Base-by-base conservation (phyloP, 331 rosid species). In the Pyrus hybrid region DNA sequence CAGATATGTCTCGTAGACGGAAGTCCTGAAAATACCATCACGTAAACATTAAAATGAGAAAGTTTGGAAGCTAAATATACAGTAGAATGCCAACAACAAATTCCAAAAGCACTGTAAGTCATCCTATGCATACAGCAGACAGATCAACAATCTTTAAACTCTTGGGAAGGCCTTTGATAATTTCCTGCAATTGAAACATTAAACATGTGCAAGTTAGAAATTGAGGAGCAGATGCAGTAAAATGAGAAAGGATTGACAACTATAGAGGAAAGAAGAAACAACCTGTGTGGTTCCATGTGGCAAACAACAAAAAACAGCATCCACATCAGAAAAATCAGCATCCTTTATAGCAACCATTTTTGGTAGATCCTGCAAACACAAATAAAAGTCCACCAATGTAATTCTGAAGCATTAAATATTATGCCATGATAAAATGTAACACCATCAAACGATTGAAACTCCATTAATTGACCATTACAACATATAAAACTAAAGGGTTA, bases 201-300 rank as follows among this genome's bases (percentile, higher is more conserved):
- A 57, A 60, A 32, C 6, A 47, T 11, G 23, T 6, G 21, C 70
- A 61, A 20, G 51, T 73, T 35, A 25, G 16, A 26, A 60, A 45
- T n/a, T 41, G 12, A 73, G 41, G 60, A 43, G 16, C 29, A 37
- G 6, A 54, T 29, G 54, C 76, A 75, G 63, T 37, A 37, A 71
- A 17, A 71, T 26, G 14, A 61, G 45, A 29, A 58, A 32, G 60
- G 67, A 86, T 64, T 47, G 74, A 77, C 20, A 67, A 41, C 78
- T n/a, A 43, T 57, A 71, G 33, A 68, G 70, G 70, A 65, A 29
- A 78, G 20, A 17, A 60, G 47, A 66, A 68, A 12, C 21, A 77
- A 94, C 99, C 91, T 94, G 99, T 41, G 96, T 94, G 71, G 99
- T 94, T 81, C 99, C 97, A 68, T 94, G 96, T 8, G 97, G 97